Conservation (phyloP, 768 basidiomycete genomes). For the Psilocybe tampanensis region DNA sequence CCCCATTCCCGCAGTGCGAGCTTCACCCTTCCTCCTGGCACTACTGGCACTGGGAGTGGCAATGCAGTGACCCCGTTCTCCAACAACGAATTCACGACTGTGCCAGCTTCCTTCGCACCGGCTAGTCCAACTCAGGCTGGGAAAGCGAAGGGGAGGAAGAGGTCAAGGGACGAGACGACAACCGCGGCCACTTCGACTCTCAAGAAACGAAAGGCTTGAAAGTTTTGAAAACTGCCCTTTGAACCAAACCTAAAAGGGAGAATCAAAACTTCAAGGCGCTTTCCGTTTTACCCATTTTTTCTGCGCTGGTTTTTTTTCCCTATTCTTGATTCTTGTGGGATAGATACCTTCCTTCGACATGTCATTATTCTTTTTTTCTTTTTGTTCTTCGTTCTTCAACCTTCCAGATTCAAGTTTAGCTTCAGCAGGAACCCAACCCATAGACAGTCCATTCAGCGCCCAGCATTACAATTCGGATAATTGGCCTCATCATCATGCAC, state of each 20-base stretch:
- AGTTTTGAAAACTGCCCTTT: too few relatives aligned
- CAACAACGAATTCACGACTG: conserved; percentile 51
- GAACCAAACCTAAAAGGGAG: too few relatives aligned
- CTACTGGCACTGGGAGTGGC: conserved; percentile 9
- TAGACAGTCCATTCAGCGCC: too few relatives aligned
- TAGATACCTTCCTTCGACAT: neutral
- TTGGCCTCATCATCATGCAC: too few relatives aligned
- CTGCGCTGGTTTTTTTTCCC: neutral
- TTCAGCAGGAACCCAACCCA: too few relatives aligned
- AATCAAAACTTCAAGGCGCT: too few relatives aligned
- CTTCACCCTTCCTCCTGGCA: conserved; percentile 24
- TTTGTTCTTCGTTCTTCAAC: too few relatives aligned
- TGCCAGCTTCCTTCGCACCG: conserved; percentile 37
- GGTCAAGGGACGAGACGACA: conserved; percentile 4
- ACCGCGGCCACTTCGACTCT: neutral
- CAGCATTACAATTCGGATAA: too few relatives aligned
- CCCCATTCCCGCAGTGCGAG: conserved; percentile 28
- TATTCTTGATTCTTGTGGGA: neutral
- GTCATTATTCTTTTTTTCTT: too few relatives aligned
- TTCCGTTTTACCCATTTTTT: too few relatives aligned
- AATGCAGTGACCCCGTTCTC: conserved; percentile 27
- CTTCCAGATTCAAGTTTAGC: too few relatives aligned
- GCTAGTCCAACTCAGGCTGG: conserved; percentile 29
- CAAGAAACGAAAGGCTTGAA: conserved; percentile 1
- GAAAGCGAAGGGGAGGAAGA: conserved; percentile 14